phyloP scores from a whole-genome alignment of 768 basidiomycete species.

The Podaxis carcinomalis region DNA sequence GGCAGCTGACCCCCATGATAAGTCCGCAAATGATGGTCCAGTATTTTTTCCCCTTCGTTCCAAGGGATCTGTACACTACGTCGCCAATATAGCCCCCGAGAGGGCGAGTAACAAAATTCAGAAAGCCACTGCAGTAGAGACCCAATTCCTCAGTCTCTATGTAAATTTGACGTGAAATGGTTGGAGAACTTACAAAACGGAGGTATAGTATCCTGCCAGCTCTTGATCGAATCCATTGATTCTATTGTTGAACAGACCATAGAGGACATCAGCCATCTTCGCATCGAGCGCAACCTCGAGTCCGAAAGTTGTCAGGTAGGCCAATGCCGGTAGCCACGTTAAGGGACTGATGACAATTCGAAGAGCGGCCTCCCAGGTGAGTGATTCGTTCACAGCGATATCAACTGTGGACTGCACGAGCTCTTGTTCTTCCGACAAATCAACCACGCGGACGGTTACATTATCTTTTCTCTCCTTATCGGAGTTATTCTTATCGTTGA shows the following conservation, averaged over 20 bases:
- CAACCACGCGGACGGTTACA: slow-evolving; percentile 15
- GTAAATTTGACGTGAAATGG: slow-evolving; percentile 17
- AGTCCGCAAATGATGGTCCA: slow-evolving; percentile 38
- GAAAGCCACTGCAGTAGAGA: slow-evolving; percentile 30
- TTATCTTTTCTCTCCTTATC: not conserved
- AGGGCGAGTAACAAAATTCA: slow-evolving; percentile 49
- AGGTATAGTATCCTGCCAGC: slow-evolving; percentile 48
- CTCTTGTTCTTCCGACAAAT: slow-evolving; percentile 6
- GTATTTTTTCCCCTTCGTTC: slow-evolving; percentile 45
- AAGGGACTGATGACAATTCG: slow-evolving; percentile 35
- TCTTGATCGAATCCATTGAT: slow-evolving; percentile 39
- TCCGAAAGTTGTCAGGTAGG: slow-evolving; percentile 54
- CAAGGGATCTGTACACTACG: slow-evolving; percentile 35
- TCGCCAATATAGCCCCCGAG: slow-evolving; percentile 47
- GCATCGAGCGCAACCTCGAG: slow-evolving; percentile 55
- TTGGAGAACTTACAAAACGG: slow-evolving; percentile 18
- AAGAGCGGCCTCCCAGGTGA: slow-evolving; percentile 29
- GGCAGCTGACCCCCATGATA: slow-evolving; percentile 36
- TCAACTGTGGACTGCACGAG: slow-evolving; percentile 31
- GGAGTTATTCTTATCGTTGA: not conserved
- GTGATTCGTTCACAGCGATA: slow-evolving; percentile 39
- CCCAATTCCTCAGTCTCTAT: not conserved
- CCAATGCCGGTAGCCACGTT: slow-evolving; percentile 52
- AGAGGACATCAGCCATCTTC: slow-evolving; percentile 44
- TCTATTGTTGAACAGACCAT: slow-evolving; percentile 29